Evolutionary conservation across 2,329 filamentous ascomycete genomes (phyloP).

Genomic region (Cercospora sp.): DNA sequence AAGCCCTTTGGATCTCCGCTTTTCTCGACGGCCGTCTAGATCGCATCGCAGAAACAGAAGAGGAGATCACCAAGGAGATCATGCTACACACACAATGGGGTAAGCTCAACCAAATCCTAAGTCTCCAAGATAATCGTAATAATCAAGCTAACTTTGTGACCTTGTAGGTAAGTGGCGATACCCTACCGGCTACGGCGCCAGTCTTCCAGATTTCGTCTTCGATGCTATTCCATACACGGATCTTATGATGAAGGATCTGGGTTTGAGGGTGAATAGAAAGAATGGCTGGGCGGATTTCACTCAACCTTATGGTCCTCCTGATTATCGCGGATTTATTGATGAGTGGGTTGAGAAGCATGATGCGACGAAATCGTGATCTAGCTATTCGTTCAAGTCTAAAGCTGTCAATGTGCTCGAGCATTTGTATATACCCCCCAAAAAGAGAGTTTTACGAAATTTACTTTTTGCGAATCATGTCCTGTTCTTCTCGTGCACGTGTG

Average conservation of each 20-base stretch:
- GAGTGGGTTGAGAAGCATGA: slow-evolving; percentile 49
- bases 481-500: neutral
- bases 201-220: slow-evolving; percentile 70
- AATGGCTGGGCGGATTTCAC: slow-evolving; percentile 53
- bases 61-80: slow-evolving; percentile 46
- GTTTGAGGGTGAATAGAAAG: slow-evolving; percentile 59
- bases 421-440: neutral
- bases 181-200: slow-evolving; percentile 63
- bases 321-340: slow-evolving; percentile 56
- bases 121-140: neutral
- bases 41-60: slow-evolving; percentile 32
- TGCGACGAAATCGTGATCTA: slow-evolving; percentile 12
- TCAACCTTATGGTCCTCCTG: slow-evolving; percentile 59
- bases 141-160: neutral
- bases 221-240: slow-evolving; percentile 75
- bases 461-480: neutral
- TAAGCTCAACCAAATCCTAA: neutral
- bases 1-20: slow-evolving; percentile 55
- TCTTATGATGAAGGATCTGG: slow-evolving; percentile 65
- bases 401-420: neutral
- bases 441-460: neutral
- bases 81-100: slow-evolving; percentile 68
- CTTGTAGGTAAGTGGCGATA: slow-evolving; percentile 59
- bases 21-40: slow-evolving; percentile 60
- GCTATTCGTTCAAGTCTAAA: neutral